Conservation (phyloP, 495 filamentous ascomycete species). For the Trichoderma erinaceum region DNA sequence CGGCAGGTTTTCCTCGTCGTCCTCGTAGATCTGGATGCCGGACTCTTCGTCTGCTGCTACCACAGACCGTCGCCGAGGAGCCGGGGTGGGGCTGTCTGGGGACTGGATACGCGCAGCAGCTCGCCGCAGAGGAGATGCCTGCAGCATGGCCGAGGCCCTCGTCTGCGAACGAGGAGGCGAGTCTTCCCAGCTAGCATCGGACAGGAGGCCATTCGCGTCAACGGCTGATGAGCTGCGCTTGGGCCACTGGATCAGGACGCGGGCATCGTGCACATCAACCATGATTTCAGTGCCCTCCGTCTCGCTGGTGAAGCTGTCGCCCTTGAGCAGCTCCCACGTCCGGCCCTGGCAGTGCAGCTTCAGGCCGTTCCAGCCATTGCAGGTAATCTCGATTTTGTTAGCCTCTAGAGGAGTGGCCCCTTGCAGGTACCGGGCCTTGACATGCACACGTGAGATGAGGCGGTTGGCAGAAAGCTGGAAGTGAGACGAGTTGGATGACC, state of each 20-base stretch:
- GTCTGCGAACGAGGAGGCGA: slow-evolving; percentile 37
- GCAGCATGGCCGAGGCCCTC: slow-evolving; percentile 30
- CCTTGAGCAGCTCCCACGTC: slow-evolving; percentile 79
- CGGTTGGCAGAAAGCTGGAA: slow-evolving; percentile 88
- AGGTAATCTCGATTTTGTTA: slow-evolving; percentile 75
- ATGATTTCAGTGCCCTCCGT: slow-evolving; percentile 88
- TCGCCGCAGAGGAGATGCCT: slow-evolving; percentile 64
- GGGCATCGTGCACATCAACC: slow-evolving; percentile 80
- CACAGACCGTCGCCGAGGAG: slow-evolving; percentile 25
- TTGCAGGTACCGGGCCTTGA: slow-evolving; percentile 77
- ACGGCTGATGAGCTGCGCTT: slow-evolving; percentile 50
- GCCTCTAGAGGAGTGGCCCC: slow-evolving; percentile 54
- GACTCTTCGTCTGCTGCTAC: slow-evolving; percentile 21
- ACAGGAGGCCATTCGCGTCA: slow-evolving; percentile 52
- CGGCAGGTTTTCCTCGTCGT: slow-evolving; percentile 41
- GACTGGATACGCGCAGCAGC: slow-evolving; percentile 56
- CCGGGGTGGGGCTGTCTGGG: slow-evolving; percentile 71
- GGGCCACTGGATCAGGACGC: slow-evolving; percentile 86
- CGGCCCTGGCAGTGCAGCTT: slow-evolving; percentile 89
- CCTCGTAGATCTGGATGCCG: slow-evolving; percentile 52
- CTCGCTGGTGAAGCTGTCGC: slow-evolving; percentile 84
- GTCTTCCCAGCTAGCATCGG: slow-evolving; percentile 67
- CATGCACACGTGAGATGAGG: slow-evolving; percentile 85
- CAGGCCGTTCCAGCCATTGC: slow-evolving; percentile 91
- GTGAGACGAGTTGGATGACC: slow-evolving; percentile 87